These are phyloP conservation scores for Claviceps arundinis DNA, from an alignment of 2,329 filamentous ascomycete genomes.

Conservation along the genomic window DNA sequence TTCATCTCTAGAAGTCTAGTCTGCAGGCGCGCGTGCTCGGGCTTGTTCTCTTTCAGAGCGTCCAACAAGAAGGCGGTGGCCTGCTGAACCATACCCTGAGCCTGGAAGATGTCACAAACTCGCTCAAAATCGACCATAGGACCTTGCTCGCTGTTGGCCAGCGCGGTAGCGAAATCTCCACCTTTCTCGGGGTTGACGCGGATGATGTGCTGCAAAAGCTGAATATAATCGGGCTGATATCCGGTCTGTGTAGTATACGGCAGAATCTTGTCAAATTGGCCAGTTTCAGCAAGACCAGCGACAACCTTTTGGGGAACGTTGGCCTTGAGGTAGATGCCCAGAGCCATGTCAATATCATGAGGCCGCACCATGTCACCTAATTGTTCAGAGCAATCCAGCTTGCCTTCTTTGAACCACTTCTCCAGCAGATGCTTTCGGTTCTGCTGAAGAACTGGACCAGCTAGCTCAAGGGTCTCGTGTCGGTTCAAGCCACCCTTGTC, in stretches of 20 bases:
- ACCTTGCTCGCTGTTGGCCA: slow-evolving; percentile 80
- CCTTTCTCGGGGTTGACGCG: slow-evolving; percentile 87
- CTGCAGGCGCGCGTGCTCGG: slow-evolving; percentile 85
- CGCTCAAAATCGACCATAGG: slow-evolving; percentile 85
- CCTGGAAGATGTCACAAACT: slow-evolving; percentile 95
- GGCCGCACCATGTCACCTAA: slow-evolving; percentile 86
- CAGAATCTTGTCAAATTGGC: slow-evolving; percentile 93
- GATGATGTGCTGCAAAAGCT: slow-evolving; percentile 82
- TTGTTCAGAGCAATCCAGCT: slow-evolving; percentile 91
- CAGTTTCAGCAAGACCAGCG: slow-evolving; percentile 85
- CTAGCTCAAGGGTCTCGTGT: slow-evolving; percentile 87
- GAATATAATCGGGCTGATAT: slow-evolving; percentile 92
- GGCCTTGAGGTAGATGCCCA: slow-evolving; percentile 81
- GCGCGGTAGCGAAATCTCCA: slow-evolving; percentile 81
- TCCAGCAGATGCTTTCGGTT: slow-evolving; percentile 91
- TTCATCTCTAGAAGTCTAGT: slow-evolving; percentile 98
- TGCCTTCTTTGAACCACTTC: slow-evolving; percentile 95
- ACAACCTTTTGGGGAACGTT: slow-evolving; percentile 90
- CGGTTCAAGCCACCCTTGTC: slow-evolving; percentile 90
- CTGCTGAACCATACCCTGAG: slow-evolving; percentile 94
- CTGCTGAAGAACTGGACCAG: slow-evolving; percentile 81
- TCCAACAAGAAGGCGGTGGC: slow-evolving; percentile 97
- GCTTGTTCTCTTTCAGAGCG: slow-evolving; percentile 85
- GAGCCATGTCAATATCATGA: slow-evolving; percentile 77
- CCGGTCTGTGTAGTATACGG: slow-evolving; percentile 75